Percentiles rank a stretch among this genome's conserved stretches.
These are phyloP conservation scores for Poteriospumella lacustris DNA, from an alignment of 108 stramenopile species.

Conservation along the genomic window DNA sequence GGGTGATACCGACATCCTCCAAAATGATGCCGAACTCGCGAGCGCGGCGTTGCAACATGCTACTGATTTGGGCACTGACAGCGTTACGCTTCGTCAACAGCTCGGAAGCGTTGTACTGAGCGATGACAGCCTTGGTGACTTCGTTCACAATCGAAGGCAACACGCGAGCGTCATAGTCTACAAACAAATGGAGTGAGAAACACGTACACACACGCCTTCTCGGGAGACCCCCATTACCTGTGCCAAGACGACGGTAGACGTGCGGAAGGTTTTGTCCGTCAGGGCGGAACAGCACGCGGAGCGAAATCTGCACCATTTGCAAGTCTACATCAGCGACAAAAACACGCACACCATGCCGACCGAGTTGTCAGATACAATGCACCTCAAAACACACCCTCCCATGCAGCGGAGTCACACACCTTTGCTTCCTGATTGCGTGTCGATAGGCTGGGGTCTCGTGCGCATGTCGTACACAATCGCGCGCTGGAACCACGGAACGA, in stretches of 20 bases:
- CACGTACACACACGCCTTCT: neutral
- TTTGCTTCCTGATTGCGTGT: constrained; percentile 85
- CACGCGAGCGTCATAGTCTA: constrained; percentile 95
- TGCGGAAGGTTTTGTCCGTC: constrained; percentile 73
- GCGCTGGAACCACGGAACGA: constrained; percentile 96
- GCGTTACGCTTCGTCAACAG: constrained; percentile 95
- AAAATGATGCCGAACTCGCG: constrained; percentile 68
- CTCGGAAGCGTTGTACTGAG: constrained; percentile 96
- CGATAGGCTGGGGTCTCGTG: constrained; percentile 84
- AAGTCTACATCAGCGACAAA: constrained; percentile 63
- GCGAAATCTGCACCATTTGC: constrained; percentile 97
- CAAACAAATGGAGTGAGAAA: too few species aligned
- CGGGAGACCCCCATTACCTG: neutral
- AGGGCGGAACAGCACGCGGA: constrained; percentile 96
- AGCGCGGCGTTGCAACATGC: neutral
- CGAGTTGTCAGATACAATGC: neutral
- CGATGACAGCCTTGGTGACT: constrained; percentile 97
- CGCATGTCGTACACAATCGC: constrained; percentile 91
- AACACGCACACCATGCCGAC: neutral
- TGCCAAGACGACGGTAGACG: constrained; percentile 87
- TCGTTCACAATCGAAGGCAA: constrained; percentile 99
- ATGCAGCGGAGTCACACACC: constrained; percentile 7
- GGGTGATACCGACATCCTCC: constrained; percentile 98
- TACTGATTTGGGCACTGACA: constrained; percentile 55
- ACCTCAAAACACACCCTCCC: neutral